Conservation (phyloP, 2,329 filamentous ascomycete species). For the Pyrenochaeta sp. region DNA sequence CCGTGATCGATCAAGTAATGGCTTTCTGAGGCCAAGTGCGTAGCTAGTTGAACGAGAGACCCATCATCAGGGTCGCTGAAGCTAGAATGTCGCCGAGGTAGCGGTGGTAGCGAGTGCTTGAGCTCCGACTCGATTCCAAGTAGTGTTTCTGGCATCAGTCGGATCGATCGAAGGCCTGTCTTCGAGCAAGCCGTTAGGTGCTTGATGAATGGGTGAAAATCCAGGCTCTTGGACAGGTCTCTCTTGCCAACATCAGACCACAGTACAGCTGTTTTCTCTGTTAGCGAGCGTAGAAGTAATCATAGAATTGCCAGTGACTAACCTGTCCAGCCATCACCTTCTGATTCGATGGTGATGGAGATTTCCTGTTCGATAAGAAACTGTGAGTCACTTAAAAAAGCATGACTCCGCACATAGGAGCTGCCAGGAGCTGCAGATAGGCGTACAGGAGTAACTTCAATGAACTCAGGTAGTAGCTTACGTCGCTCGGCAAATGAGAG, state of each 20-base stretch:
- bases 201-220: slow-evolving; percentile 4
- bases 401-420: slow-evolving; percentile 8
- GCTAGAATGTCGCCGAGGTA: not conserved
- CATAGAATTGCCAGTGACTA: not conserved
- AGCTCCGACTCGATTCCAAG: slow-evolving; percentile 3
- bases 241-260: slow-evolving; percentile 11
- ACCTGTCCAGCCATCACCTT: slow-evolving; percentile 12
- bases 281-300: not conserved
- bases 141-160: not conserved
- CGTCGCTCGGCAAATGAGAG: not conserved
- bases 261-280: slow-evolving; percentile 2
- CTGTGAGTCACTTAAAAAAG: not conserved
- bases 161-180: slow-evolving; percentile 1
- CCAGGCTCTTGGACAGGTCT: slow-evolving; percentile 1
- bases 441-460: not conserved
- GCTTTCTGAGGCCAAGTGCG: slow-evolving; percentile 6
- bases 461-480: slow-evolving; percentile 1
- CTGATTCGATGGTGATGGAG: slow-evolving; percentile 8
- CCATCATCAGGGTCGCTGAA: not conserved
- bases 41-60: slow-evolving; percentile 3
- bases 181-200: slow-evolving; percentile 5
- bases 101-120: slow-evolving; percentile 1
- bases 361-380: slow-evolving; percentile 13
- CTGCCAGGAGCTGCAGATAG: slow-evolving; percentile 6
- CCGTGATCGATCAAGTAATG: slow-evolving; percentile 5